Base-by-base conservation (phyloP, 345 rosid species). In the Heritiera littoralis region DNA sequence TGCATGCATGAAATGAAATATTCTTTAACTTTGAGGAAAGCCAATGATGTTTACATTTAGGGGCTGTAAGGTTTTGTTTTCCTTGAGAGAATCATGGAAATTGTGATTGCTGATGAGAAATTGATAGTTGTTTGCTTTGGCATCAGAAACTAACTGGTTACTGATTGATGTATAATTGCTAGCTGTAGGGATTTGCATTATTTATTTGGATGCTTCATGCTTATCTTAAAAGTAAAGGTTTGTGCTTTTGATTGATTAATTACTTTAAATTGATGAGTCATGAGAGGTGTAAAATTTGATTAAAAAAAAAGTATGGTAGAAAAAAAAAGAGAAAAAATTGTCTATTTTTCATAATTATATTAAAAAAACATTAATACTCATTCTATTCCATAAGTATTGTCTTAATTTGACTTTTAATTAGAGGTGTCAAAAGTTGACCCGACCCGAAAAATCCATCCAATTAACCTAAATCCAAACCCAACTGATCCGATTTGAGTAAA, bases 21-120 rank as follows among this genome's bases (percentile, higher is more conserved):
- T 58, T 72, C 76, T 72, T 18, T 7, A 75, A 40, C 64, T 74
- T 74, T 75, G 77, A 38, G 77, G 77, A 75, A 59, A 75, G 77
- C 4, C 3, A 5, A 60, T 20, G 77, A 75, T 56, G 66, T 43
- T 41, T 58, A 58, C 66, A 41, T 59, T 75, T 75, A 43, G 56
- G 77, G 55, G 35, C 20, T 28, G 41, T 41, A 20, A 59, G 55
- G 67, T 43, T 41, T 41, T 43, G 43, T 45, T 59, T 45, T 38
- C 6, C 7, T 35, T 41, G 48, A 55, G 48, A 11, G 55, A 68
- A 72, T 72, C 63, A 54, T 54, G 30, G 38, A 51, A 45, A 68
- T n/a, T 18, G 61, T 66, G 8, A 66, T 66, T 38, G 30, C 2
- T 66, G 51, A 40, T 66, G 9, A 41, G 51, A 66, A 66, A 18